Conservation (phyloP, 139 green algal genomes). For the Chlamydomonas applanata region DNA sequence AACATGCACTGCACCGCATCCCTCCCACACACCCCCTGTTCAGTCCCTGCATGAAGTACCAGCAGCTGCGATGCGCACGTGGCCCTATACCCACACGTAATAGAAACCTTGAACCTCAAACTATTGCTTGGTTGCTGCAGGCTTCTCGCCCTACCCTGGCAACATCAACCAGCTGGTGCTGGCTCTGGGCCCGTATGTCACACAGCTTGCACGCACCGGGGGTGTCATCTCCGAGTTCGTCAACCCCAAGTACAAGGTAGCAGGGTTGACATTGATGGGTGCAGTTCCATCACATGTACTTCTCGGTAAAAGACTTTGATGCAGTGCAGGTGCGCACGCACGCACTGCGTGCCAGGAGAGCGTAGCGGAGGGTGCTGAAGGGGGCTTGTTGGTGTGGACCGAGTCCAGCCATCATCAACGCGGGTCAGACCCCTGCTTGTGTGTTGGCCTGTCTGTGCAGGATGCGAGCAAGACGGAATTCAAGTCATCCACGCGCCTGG, state of each 20-base stretch:
- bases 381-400: not conserved
- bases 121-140: slow-evolving; percentile 43
- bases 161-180: slow-evolving; percentile 98
- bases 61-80: too few relatives aligned
- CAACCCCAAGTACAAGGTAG: slow-evolving; percentile 92
- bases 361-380: not conserved
- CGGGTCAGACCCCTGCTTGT: not conserved
- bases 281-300: too few relatives aligned
- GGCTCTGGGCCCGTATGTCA: slow-evolving; percentile 73
- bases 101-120: too few relatives aligned
- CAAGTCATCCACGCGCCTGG: slow-evolving; percentile 93
- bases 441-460: slow-evolving; percentile 36
- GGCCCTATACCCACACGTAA: too few relatives aligned
- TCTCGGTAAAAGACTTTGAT: too few relatives aligned
- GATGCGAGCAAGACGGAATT: slow-evolving; percentile 86
- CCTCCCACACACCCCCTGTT: too few relatives aligned
- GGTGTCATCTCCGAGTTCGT: slow-evolving; percentile 97
- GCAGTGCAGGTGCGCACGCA: too few relatives aligned
- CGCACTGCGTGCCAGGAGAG: too few relatives aligned
- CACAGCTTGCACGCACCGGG: slow-evolving; percentile 67
- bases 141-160: slow-evolving; percentile 93
- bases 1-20: too few relatives aligned
- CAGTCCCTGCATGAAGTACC: too few relatives aligned
- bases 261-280: too few relatives aligned
- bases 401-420: not conserved